Base-by-base conservation (phyloP, 164 flowering plant genomes). In the Tetrastigma voinierianum region DNA sequence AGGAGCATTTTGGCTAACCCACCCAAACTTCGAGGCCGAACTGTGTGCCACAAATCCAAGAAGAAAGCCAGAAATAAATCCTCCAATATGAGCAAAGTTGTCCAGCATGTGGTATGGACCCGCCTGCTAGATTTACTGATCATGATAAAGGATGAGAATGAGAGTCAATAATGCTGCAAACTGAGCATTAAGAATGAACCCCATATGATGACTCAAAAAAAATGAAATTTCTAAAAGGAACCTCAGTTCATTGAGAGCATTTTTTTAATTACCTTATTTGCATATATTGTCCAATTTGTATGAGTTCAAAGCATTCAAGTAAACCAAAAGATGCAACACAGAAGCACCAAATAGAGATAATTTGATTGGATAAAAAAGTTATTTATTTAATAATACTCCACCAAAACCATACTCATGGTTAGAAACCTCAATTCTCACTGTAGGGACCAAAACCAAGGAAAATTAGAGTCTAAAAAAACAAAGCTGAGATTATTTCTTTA, bases 331-430 rank as follows among this genome's bases (percentile, higher is more conserved):
- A 83, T 17, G 98, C 98, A 69, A 97, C 98, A n/a, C n/a, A 51
- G 97, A 93, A 51, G 98, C 98, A 70, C 98, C 98, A n/a, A 67
- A 93, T 96, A 18, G 98, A 91, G 62, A 91, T 89, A n/a, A 46
- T 70, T 83, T 4, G 76, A 57, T 72, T 85, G 82, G 57, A 89
- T 82, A n/a, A 62, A 93, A 93, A 59, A 93, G 84, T 52, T 90
- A 78, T n/a, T n/a, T n/a, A n/a, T n/a, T n/a, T 3, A 96, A 93
- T 63, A 85, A 93, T 70, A 64, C 91, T 89, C 93, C 96, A 68
- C 98, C 98, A 73, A 89, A 65, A 12, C 98, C 96, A 78, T 7
- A 87, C 59, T n/a, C 32, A 89, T 46, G 68, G n/a, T 90, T 32
- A 93, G 65, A 61, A 84, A 48, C 7, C n/a, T n/a, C 98, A 60